Percentiles rank a stretch among this genome's conserved stretches.
Evolutionary conservation across 768 basidiomycete genomes (phyloP).

Genomic region (Postia placenta): DNA sequence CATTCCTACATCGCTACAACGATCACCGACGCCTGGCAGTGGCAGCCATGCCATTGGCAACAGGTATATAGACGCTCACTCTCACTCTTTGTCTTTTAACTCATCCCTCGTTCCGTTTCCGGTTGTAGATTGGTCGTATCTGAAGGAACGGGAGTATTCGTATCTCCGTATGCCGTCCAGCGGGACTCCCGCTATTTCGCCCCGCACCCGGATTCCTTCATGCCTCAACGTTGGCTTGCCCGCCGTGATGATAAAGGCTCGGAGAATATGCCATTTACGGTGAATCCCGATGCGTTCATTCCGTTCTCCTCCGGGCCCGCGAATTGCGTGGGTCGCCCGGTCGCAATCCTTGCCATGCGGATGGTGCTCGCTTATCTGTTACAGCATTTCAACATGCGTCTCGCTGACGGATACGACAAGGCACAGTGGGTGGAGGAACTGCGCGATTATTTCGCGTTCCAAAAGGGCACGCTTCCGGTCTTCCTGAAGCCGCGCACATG

Average conservation of each 20-base stretch:
- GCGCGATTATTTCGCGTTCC: conserved; percentile 23
- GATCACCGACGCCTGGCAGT: conserved; percentile 24
- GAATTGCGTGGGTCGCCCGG: conserved; percentile 7
- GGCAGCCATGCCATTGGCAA: conserved; percentile 29
- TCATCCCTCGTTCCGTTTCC: background rate
- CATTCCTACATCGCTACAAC: conserved; percentile 30
- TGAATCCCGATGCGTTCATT: conserved; percentile 10
- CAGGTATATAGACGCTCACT: conserved; percentile 20
- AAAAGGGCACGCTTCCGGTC: conserved; percentile 20
- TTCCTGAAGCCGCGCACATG: too few species aligned
- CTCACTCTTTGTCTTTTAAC: background rate
- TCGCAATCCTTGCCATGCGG: conserved; percentile 10
- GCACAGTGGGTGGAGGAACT: conserved; percentile 23
- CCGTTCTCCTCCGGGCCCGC: conserved; percentile 12
- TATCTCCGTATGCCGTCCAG: conserved; percentile 36
- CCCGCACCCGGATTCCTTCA: conserved; percentile 32
- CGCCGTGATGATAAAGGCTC: background rate
- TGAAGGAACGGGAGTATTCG: conserved; percentile 16
- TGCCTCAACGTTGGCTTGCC: conserved; percentile 37
- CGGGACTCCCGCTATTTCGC: conserved; percentile 39
- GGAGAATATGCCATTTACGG: conserved; percentile 1
- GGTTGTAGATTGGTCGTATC: conserved; percentile 10
- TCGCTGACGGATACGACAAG: conserved; percentile 19
- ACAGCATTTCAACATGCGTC: conserved; percentile 7
- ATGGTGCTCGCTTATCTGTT: conserved; percentile 5